phyloP scores from a whole-genome alignment of 2,329 filamentous ascomycete genomes.

The Alternaria brassicae region DNA sequence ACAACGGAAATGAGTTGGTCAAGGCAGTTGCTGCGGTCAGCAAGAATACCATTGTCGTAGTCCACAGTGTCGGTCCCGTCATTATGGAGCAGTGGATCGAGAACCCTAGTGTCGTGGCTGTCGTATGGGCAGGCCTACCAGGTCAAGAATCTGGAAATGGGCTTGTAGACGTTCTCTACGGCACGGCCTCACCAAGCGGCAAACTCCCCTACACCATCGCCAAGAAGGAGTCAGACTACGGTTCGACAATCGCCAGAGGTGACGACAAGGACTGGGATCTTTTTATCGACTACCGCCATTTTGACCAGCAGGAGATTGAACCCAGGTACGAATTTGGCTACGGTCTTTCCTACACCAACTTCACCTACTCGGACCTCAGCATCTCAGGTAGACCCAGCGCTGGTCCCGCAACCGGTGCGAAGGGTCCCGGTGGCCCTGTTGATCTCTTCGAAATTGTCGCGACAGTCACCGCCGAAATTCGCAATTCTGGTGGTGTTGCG shows the following conservation, averaged over 20 bases:
- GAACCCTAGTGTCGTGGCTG: slow-evolving; percentile 48
- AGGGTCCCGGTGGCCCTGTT: slow-evolving; percentile 36
- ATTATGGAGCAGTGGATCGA: slow-evolving; percentile 48
- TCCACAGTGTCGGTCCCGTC: slow-evolving; percentile 49
- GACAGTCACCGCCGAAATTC: slow-evolving; percentile 45
- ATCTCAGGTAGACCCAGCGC: slow-evolving; percentile 31
- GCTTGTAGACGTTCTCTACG: slow-evolving; percentile 57
- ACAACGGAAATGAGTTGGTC: slow-evolving; percentile 53
- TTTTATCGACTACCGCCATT: slow-evolving; percentile 56
- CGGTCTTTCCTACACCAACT: slow-evolving; percentile 54
- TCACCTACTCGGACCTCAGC: slow-evolving; percentile 49
- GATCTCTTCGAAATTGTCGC: slow-evolving; percentile 47
- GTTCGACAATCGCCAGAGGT: slow-evolving; percentile 30
- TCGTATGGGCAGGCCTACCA: slow-evolving; percentile 52
- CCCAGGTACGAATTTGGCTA: slow-evolving; percentile 57
- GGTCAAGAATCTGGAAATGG: slow-evolving; percentile 54
- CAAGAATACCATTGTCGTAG: slow-evolving; percentile 50
- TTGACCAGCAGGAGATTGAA: slow-evolving; percentile 51
- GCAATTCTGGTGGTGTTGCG: slow-evolving; percentile 45
- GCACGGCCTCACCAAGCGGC: slow-evolving; percentile 56
- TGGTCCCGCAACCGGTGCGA: slow-evolving; percentile 35
- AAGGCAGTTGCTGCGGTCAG: slow-evolving; percentile 47
- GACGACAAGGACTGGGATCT: slow-evolving; percentile 50
- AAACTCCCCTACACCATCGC: slow-evolving; percentile 63
- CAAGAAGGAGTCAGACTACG: slow-evolving; percentile 44